Base-by-base conservation (phyloP, 73 alveolate species). In the Effrenium voratum region DNA sequence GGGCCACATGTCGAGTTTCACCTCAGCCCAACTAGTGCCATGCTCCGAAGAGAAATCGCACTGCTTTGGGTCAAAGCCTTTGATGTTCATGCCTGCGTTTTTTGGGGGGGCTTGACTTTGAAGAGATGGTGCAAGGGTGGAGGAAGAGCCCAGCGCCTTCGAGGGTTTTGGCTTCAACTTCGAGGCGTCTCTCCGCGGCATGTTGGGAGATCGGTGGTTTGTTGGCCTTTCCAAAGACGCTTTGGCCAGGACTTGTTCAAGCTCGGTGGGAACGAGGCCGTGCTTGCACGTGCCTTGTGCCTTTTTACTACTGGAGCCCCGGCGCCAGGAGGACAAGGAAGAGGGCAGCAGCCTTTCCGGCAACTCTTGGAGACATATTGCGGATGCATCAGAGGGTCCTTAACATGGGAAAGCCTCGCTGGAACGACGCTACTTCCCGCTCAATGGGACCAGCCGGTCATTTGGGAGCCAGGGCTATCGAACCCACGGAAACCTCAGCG, bases 321-420 rank as follows among this genome's bases (percentile, higher is more conserved):
- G 22, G 49, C 47, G 66, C 34, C 94, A 86, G 95, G 95, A 87
- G 68, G 80, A 46, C 84, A 63, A 55, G 43, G 95, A 87, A 19
- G 95, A 87, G 82, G 95, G 95, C 63, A 87, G 83, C 95, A 87
- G 95, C 50, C n/a, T 26, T 34, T 13, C 63, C 30, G 82, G 45
- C 94, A 30, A 0, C 45, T 60, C 41, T 13, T 22, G 26, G 12
- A 0, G 80, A 43, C 28, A 57, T 24, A 6, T 32, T 57, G 72
- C n/a, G 72, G 73, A 5, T 6, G 34, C 22, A 28, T 16, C 34
- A 6, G 73, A 5, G 38, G 36, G 73, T 28, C n/a, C n/a, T n/a
- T n/a, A n/a, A n/a, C n/a, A n/a, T n/a, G n/a, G n/a, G n/a, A n/a
- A n/a, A n/a, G n/a, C n/a, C n/a, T n/a, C n/a, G n/a, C n/a, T n/a